Evolutionary conservation across 805 yeast genomes (phyloP), one percentile per base, ranked within the genome.

Genomic region (Metschnikowia hibisci): DNA sequence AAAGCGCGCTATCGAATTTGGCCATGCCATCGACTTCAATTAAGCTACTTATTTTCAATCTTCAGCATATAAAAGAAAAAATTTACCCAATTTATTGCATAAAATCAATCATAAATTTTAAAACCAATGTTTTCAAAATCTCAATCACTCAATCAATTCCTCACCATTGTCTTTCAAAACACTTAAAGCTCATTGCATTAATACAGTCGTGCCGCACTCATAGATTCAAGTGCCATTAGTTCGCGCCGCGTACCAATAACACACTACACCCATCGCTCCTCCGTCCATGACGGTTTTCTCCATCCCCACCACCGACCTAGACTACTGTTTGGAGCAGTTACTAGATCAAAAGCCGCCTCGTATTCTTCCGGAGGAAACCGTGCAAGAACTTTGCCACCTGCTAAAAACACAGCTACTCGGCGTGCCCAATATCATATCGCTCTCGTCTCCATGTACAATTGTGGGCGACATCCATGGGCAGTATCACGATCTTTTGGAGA

Each of bases 391-490:
- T 41, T 60, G 64, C 22, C 55, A 49, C 39, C 85, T 84, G 52
- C 70, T 90, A 52, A 93, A 90, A 63, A 93, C 89, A 44, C 78
- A 85, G 47, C 72, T 93, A 39, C 73, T 90, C 14, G 67, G 73
- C 31, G 96, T 87, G 52, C 84, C 95, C 47, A 93, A 93, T 58
- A 95, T 93, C 29, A 87, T 91, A 39, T 84, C 87, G 34, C 71
- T 93, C 6, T 70, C 72, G 28, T 78, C 95, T 2, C 99, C 99
- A 1, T 87, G 93, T 9, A 88, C 98, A 0, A 87, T 93, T 6
- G 97, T 93, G 4, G 99, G 99, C 1, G 99, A 93, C 60, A 91
- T 93, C 35, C 99, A 93, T 57, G 99, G 98, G 7, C 99, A 93
- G 64, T 93, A 87, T 58, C 95, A 90, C 61, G 99, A 93, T 61